phyloP scores from a whole-genome alignment of 306 rosid genomes.

The Prunus dulcis region DNA sequence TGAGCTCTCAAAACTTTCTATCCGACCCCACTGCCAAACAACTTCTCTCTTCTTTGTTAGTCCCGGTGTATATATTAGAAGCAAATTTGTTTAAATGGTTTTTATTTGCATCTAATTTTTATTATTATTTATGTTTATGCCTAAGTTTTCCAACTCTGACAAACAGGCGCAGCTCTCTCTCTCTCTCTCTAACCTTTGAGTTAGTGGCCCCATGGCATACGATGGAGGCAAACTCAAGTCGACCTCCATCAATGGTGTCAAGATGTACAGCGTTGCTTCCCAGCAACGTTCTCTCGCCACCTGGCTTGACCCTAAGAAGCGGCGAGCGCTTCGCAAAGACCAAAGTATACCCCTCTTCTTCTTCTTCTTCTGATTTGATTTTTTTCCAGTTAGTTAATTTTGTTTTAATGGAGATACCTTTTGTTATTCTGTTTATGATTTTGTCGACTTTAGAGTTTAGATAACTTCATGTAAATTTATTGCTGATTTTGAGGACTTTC shows the following conservation, averaged over 20 bases:
- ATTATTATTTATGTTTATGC: too few species aligned
- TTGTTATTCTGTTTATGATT: not conserved
- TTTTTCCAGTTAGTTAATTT: not conserved
- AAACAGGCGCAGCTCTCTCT: too few species aligned
- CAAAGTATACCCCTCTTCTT: slow-evolving; percentile 33
- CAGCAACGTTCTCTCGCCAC: slow-evolving; percentile 75
- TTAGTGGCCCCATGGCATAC: slow-evolving; percentile 45
- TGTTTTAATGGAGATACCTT: not conserved
- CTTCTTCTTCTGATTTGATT: not conserved
- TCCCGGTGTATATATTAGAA: too few species aligned
- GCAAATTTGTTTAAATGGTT: too few species aligned
- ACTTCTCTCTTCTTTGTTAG: too few species aligned
- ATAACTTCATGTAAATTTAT: too few species aligned
- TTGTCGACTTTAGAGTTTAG: too few species aligned
- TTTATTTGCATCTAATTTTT: too few species aligned
- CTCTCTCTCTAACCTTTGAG: too few species aligned
- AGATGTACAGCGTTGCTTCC: slow-evolving; percentile 67
- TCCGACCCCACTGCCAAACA: too few species aligned
- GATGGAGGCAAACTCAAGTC: slow-evolving; percentile 69
- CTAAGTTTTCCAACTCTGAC: too few species aligned
- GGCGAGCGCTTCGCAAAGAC: slow-evolving; percentile 53
- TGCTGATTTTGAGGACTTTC: not conserved
- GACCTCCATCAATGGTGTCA: slow-evolving; percentile 67
- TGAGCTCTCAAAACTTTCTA: too few species aligned
- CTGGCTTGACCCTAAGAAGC: slow-evolving; percentile 71